Evolutionary conservation across 495 filamentous ascomycete genomes (phyloP).

Genomic region (Hyaloscypha bicolor): DNA sequence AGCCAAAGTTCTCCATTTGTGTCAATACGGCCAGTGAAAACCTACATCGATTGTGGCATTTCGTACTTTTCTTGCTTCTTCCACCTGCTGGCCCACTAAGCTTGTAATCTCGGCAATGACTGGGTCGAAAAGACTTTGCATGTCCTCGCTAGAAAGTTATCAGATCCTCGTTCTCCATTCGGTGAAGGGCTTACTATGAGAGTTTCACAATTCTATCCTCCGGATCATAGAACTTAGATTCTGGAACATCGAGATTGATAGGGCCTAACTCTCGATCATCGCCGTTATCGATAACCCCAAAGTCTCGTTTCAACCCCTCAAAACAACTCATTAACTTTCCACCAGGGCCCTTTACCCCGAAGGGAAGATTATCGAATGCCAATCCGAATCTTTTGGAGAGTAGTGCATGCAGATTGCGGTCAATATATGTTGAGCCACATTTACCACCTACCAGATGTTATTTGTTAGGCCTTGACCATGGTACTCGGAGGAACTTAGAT

Average conservation of each 20-base stretch:
- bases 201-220: constrained; percentile 15
- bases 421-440: constrained; percentile 25
- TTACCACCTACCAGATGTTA: constrained; percentile 16
- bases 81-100: constrained; percentile 32
- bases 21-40: constrained; percentile 1
- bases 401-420: constrained; percentile 31
- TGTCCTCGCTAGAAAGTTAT: constrained; percentile 23
- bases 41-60: constrained; percentile 13
- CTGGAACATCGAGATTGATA: constrained; percentile 11
- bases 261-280: constrained; percentile 10
- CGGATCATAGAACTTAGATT: constrained; percentile 17
- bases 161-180: not conserved
- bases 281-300: constrained; percentile 22
- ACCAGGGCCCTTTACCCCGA: constrained; percentile 31
- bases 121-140: constrained; percentile 36
- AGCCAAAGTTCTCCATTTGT: constrained; percentile 4
- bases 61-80: constrained; percentile 18
- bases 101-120: constrained; percentile 33
- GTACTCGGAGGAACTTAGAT: constrained; percentile 24
- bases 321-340: constrained; percentile 37
- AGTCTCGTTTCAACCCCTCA: constrained; percentile 25
- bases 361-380: constrained; percentile 28
- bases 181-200: constrained; percentile 11
- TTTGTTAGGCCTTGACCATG: not conserved
- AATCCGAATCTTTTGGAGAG: constrained; percentile 32